Base-by-base conservation (phyloP, 768 basidiomycete genomes). In the Ramaria rubella region DNA sequence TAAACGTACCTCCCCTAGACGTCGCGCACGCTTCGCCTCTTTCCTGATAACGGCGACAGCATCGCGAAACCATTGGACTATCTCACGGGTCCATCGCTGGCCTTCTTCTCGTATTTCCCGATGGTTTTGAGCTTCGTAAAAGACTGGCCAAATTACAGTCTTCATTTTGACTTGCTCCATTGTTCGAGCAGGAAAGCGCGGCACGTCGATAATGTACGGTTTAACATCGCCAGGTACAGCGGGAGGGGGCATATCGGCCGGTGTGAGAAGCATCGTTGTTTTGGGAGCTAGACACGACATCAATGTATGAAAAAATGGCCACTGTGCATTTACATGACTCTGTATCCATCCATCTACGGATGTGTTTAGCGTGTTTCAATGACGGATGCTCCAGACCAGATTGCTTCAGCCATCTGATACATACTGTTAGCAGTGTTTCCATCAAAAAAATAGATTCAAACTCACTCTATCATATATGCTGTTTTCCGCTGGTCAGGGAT, bases 81-180 rank as follows among this genome's bases (percentile, higher is more conserved):
- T 81, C 0, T 77, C 82, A 26, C 73, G 69, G 3, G 85, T 79
- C 89, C 92, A 91, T 5, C 72, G 71, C 58, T 85, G 81, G 1
- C 73, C 23, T 19, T 55, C 45, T 24, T 68, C 70, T 23, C 69
- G 65, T 24, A 62, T 69, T 57, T 88, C 86, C 63, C 79, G 81
- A 65, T 82, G 89, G 59, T 82, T 77, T 31, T 78, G 77, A 0
- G 88, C 88, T 3, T 83, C 75, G 62, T 81, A 91, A 14, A 83
- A 71, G 11, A 88, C 89, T 7, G 95, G 95, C 95, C 95, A 98
- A n/a, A 90, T 70, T 1, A 77, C 68, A 36, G 79, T 77, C 70
- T 94, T 94, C 31, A 82, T 66, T 42, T 69, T 67, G 21, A 91
- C 73, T 6, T 92, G 87, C 14, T 75, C 74, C 0, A 72, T 72